Evolutionary conservation across 164 flowering plant genomes (phyloP).

Genomic region (Litsea cubeba): DNA sequence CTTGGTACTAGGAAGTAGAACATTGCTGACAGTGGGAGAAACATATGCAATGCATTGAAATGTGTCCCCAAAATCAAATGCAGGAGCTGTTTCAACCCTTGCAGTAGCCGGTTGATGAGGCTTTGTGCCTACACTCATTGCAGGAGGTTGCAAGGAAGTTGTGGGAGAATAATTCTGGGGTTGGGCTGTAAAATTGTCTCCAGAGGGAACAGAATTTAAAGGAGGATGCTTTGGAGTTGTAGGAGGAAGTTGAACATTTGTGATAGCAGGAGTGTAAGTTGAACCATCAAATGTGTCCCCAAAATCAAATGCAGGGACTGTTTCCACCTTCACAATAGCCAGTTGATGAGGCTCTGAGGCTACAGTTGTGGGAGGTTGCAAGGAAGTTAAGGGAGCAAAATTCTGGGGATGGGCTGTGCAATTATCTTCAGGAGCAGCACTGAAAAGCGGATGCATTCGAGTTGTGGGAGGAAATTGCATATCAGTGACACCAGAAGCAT

Average conservation of each 20-base stretch:
- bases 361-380: conserved; percentile 25
- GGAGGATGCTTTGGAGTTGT: conserved; percentile 46
- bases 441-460: conserved; percentile 36
- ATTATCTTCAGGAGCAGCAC: conserved; percentile 37
- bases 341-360: conserved; percentile 27
- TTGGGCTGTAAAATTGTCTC: conserved; percentile 25
- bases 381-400: conserved; percentile 24
- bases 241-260: conserved; percentile 24
- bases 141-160: conserved; percentile 29
- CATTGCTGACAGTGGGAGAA: conserved; percentile 18
- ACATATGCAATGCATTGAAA: conserved; percentile 39
- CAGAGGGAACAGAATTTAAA: conserved; percentile 69
- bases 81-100: conserved; percentile 22
- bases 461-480: background rate
- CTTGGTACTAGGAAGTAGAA: conserved; percentile 25
- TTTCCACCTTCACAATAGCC: conserved; percentile 24
- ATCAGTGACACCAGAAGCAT: conserved; percentile 31
- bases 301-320: conserved; percentile 30
- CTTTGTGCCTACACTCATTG: conserved; percentile 23
- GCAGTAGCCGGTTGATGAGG: conserved; percentile 25
- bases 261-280: conserved; percentile 22
- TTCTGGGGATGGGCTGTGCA: conserved; percentile 28
- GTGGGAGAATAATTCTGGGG: conserved; percentile 29
- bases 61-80: conserved; percentile 42
- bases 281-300: conserved; percentile 46